A percentile compares a stretch with the other conserved stretches of the same genome.
phyloP scores from a whole-genome alignment of 306 rosid genomes.

The apple (Malus domestica) region ASM211411v1 NC_041790.1:31549501-31550000 shows the following conservation, averaged over 20 bases:
- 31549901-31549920: constrained; percentile 2
- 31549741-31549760: neutral
- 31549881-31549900: constrained; percentile 14
- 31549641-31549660: neutral
- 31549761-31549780: neutral
- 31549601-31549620: neutral
- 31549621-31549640: neutral
- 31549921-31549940: neutral
- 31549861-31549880: constrained; percentile 26
- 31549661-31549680: neutral
- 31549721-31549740: neutral
- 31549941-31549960: neutral
- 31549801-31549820: constrained; percentile 69
- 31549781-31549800: constrained; percentile 75
- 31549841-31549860: constrained; percentile 65
- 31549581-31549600: neutral
- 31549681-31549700: neutral
- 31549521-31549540: neutral
- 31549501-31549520: neutral
- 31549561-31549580: neutral
- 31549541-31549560: neutral
- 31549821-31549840: constrained; percentile 66
- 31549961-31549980: neutral
- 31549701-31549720: neutral
- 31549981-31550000: no score